phyloP scores from a whole-genome alignment of 306 rosid species.

The Potentilla sterilis region DNA sequence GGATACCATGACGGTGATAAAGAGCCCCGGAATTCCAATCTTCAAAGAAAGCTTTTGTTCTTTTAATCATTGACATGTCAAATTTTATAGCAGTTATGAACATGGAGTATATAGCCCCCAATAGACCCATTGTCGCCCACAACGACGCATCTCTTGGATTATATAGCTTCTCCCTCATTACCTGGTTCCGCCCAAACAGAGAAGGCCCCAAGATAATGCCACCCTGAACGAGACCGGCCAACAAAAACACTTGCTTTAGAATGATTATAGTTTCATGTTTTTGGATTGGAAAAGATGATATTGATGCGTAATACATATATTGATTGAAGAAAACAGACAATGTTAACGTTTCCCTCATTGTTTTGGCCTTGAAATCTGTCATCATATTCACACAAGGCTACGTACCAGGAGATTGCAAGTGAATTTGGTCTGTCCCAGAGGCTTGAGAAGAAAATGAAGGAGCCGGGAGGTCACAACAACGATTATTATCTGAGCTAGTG shows the following conservation, averaged over 20 bases:
- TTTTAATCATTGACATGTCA: slow-evolving; percentile 5
- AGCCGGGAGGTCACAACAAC: not conserved
- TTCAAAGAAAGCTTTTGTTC: slow-evolving; percentile 23
- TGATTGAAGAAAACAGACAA: not conserved
- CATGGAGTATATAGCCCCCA: slow-evolving; percentile 21
- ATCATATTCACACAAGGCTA: not conserved
- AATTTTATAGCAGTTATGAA: slow-evolving; percentile 31
- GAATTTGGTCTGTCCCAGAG: slow-evolving; percentile 54
- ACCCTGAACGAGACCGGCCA: slow-evolving; percentile 18
- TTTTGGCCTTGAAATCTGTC: not conserved
- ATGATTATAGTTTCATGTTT: not conserved
- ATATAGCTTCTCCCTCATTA: not conserved
- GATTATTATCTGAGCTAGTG: slow-evolving; percentile 32
- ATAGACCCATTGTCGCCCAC: not conserved
- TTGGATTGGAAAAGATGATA: not conserved
- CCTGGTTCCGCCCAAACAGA: slow-evolving; percentile 10
- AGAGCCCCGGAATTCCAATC: slow-evolving; percentile 14
- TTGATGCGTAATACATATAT: not conserved
- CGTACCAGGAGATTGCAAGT: slow-evolving; percentile 41
- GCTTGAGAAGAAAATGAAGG: slow-evolving; percentile 40
- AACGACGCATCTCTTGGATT: not conserved
- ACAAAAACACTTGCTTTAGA: not conserved
- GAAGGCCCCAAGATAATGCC: slow-evolving; percentile 39
- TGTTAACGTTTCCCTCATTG: not conserved
- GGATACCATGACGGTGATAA: not conserved